Percentiles rank a stretch among this genome's conserved stretches.
Conservation (phyloP, 768 basidiomycete genomes). For the Mycena olivaceomarginata region DNA sequence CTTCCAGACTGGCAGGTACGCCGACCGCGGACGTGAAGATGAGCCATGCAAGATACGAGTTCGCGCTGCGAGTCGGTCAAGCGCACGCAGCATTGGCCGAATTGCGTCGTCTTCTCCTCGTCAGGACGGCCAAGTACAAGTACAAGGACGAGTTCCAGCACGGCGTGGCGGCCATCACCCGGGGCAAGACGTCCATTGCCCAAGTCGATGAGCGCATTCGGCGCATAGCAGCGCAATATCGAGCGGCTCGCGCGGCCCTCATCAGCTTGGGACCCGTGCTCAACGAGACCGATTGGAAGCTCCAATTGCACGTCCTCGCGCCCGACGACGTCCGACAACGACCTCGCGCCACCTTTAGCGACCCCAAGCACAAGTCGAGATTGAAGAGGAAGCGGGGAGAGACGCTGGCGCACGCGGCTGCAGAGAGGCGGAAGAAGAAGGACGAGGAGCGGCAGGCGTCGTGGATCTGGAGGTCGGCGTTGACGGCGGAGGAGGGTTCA, state of each 20-base stretch:
- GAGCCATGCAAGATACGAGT: constrained; percentile 45
- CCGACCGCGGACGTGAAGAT: too few relatives aligned
- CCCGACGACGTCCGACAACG: constrained; percentile 43
- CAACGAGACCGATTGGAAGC: constrained; percentile 38
- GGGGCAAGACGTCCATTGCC: constrained; percentile 31
- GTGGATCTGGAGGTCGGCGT: too few relatives aligned
- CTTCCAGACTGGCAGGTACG: constrained; percentile 36
- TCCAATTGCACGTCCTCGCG: constrained; percentile 22
- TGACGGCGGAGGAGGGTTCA: too few relatives aligned
- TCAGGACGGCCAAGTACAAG: constrained; percentile 41
- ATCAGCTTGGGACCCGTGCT: background rate
- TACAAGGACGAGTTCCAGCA: background rate
- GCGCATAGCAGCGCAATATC: background rate
- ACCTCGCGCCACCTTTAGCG: constrained; percentile 31
- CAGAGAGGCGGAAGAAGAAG: background rate
- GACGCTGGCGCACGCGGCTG: too few relatives aligned
- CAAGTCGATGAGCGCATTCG: background rate
- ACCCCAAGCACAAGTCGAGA: background rate
- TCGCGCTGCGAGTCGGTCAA: constrained; percentile 46
- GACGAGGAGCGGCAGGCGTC: background rate
- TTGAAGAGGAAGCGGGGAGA: background rate
- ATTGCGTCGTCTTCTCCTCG: constrained; percentile 46
- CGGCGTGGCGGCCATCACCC: constrained; percentile 34
- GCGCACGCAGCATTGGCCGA: constrained; percentile 49
- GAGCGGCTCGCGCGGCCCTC: background rate